phyloP scores from a whole-genome alignment of 306 rosid genomes.

The Begonia fuchsioides region DNA sequence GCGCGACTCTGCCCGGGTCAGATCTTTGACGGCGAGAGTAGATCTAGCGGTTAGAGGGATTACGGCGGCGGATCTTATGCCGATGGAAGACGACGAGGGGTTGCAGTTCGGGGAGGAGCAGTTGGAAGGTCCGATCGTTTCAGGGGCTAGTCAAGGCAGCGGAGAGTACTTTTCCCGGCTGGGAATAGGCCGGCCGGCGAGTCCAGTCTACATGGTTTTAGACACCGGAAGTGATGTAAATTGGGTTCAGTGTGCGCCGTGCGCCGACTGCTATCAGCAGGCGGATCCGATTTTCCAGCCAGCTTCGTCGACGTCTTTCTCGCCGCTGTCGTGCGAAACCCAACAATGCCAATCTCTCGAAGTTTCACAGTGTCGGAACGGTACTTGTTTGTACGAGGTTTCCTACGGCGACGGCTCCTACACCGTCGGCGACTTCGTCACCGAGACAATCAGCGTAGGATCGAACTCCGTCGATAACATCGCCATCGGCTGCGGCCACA shows the following conservation, averaged over 20 bases:
- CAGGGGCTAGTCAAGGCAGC: constrained; percentile 87
- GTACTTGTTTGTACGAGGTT: constrained; percentile 72
- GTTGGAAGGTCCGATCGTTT: constrained; percentile 38
- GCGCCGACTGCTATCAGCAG: constrained; percentile 78
- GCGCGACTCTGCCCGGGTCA: constrained; percentile 76
- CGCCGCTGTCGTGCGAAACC: constrained; percentile 41
- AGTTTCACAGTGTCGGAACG: constrained; percentile 57
- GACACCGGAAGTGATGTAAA: constrained; percentile 96
- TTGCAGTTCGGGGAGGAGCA: constrained; percentile 12
- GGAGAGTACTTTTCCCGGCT: constrained; percentile 88
- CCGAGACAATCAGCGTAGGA: constrained; percentile 60
- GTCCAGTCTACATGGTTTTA: constrained; percentile 50
- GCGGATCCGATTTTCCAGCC: constrained; percentile 79
- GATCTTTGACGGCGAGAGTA: constrained; percentile 29
- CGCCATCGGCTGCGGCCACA: constrained; percentile 80
- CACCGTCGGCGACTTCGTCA: constrained; percentile 71
- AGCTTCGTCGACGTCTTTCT: constrained; percentile 33
- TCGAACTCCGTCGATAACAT: constrained; percentile 18
- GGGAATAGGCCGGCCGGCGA: constrained; percentile 73
- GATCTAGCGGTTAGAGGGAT: constrained; percentile 30
- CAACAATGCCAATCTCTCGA: constrained; percentile 54
- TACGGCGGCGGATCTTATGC: constrained; percentile 29
- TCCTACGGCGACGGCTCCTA: constrained; percentile 90
- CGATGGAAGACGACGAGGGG: constrained; percentile 4
- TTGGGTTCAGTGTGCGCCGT: constrained; percentile 90